Percentiles rank a stretch among this genome's conserved stretches.
phyloP scores from a whole-genome alignment of 2,329 filamentous ascomycete genomes.

The Cercospora sp. region DNA sequence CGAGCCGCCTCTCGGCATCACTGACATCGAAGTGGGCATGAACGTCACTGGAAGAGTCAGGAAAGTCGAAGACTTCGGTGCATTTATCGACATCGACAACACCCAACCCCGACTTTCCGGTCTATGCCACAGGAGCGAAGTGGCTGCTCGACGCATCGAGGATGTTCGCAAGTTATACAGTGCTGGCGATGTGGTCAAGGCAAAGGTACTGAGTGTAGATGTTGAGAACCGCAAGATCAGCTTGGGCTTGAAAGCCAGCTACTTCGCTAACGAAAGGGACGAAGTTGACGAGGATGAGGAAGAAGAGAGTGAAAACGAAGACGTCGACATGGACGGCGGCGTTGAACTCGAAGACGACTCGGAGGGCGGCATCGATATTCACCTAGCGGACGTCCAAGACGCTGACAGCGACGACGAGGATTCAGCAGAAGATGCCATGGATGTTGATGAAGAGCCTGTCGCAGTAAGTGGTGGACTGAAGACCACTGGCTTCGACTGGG shows the following conservation, averaged over 20 bases:
- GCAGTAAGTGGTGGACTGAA: slow-evolving; percentile 54
- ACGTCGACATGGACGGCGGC: slow-evolving; percentile 32
- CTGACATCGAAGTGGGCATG: slow-evolving; percentile 77
- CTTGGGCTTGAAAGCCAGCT: slow-evolving; percentile 89
- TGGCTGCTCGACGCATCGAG: slow-evolving; percentile 78
- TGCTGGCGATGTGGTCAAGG: slow-evolving; percentile 91
- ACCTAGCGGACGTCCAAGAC: slow-evolving; percentile 48
- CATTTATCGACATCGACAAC: slow-evolving; percentile 86
- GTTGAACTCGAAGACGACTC: slow-evolving; percentile 30
- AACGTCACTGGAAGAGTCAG: slow-evolving; percentile 85
- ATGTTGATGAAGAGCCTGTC: slow-evolving; percentile 38
- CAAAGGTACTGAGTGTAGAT: slow-evolving; percentile 79
- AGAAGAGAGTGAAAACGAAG: slow-evolving; percentile 36
- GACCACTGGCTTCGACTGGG: slow-evolving; percentile 84
- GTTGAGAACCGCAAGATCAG: slow-evolving; percentile 73
- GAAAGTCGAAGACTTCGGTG: slow-evolving; percentile 92
- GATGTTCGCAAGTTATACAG: slow-evolving; percentile 89
- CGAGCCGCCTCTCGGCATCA: slow-evolving; percentile 68
- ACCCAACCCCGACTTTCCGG: slow-evolving; percentile 82
- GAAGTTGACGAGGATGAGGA: slow-evolving; percentile 47
- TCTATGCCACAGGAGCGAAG: slow-evolving; percentile 86
- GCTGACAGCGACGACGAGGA: slow-evolving; percentile 51
- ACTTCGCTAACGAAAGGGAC: slow-evolving; percentile 67
- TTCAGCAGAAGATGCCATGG: slow-evolving; percentile 50
- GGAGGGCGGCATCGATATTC: slow-evolving; percentile 34